Evolutionary conservation across 768 basidiomycete species (phyloP).

Genomic region (Rhodotorula toruloides): DNA sequence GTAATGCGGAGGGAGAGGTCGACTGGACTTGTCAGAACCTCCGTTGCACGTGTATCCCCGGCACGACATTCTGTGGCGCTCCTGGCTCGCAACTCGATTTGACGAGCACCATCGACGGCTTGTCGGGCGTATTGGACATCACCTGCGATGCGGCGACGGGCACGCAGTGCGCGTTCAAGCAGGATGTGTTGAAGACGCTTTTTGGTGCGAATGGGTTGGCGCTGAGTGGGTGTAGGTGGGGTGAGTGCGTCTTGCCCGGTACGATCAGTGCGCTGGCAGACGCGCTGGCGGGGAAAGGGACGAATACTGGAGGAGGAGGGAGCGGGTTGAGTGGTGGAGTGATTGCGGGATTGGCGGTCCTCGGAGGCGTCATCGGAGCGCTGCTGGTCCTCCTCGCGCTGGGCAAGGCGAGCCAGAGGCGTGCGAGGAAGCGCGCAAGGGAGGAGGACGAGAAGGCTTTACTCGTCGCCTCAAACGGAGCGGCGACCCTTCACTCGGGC

Average conservation of each 20-base stretch:
- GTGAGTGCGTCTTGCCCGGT: slow-evolving; percentile 79
- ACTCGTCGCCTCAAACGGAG: slow-evolving; percentile 45
- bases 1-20: slow-evolving; percentile 39
- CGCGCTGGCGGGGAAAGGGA: slow-evolving; percentile 32
- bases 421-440: slow-evolving; percentile 55
- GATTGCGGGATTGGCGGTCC: slow-evolving; percentile 81
- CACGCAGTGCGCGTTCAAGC: slow-evolving; percentile 69
- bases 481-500: slow-evolving; percentile 47
- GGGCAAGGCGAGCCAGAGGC: slow-evolving; percentile 60
- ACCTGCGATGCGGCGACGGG: slow-evolving; percentile 56
- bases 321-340: slow-evolving; percentile 65
- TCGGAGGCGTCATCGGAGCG: slow-evolving; percentile 61
- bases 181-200: slow-evolving; percentile 59
- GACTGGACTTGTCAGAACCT: slow-evolving; percentile 71
- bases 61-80: slow-evolving; percentile 71
- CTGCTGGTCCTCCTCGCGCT: slow-evolving; percentile 59
- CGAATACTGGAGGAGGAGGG: slow-evolving; percentile 47
- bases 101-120: slow-evolving; percentile 56
- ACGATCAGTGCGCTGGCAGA: slow-evolving; percentile 59
- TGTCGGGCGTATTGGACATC: slow-evolving; percentile 63
- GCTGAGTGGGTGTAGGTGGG: slow-evolving; percentile 69
- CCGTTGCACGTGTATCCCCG: slow-evolving; percentile 64
- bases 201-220: slow-evolving; percentile 72
- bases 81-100: slow-evolving; percentile 40
- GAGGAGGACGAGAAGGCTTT: slow-evolving; percentile 43